These are phyloP conservation scores for Cyberlindnera euphorbiiphila DNA, from an alignment of 805 yeast species.

Conservation along the genomic window DNA sequence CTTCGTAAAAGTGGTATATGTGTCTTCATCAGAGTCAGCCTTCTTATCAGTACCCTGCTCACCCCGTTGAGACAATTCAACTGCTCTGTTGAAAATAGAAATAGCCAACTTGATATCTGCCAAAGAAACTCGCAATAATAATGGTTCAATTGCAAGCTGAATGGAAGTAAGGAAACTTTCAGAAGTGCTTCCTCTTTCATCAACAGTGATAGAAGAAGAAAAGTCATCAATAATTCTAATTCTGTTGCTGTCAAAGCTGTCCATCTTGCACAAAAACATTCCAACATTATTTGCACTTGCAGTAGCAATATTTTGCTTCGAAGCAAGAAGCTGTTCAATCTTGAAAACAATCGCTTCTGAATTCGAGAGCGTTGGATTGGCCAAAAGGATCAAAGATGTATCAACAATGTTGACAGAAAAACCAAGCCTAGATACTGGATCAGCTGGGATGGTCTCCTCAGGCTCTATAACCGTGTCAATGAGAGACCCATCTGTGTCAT, in stretches of 20 bases:
- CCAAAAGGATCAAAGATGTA: slow-evolving; percentile 73
- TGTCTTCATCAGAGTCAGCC: slow-evolving; percentile 15
- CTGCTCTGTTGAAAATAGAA: slow-evolving; percentile 67
- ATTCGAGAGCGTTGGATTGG: slow-evolving; percentile 63
- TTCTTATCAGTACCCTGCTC: slow-evolving; percentile 22
- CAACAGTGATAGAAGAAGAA: slow-evolving; percentile 70
- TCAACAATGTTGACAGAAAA: slow-evolving; percentile 68
- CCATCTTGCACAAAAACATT: slow-evolving; percentile 79
- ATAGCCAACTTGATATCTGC: slow-evolving; percentile 83
- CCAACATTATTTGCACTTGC: slow-evolving; percentile 77
- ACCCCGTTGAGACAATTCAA: slow-evolving; percentile 35
- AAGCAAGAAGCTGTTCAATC: slow-evolving; percentile 69
- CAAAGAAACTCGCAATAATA: slow-evolving; percentile 75
- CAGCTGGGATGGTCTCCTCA: too few relatives aligned
- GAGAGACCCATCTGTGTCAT: slow-evolving; percentile 1
- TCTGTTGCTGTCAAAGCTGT: slow-evolving; percentile 52
- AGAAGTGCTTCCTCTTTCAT: slow-evolving; percentile 60
- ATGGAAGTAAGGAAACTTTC: slow-evolving; percentile 58
- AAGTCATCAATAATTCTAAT: slow-evolving; percentile 86
- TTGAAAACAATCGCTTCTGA: slow-evolving; percentile 91
- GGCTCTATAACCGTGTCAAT: neutral
- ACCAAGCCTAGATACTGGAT: slow-evolving; percentile 32
- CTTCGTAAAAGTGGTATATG: slow-evolving; percentile 47
- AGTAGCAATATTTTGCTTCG: slow-evolving; percentile 64
- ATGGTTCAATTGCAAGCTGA: slow-evolving; percentile 71